phyloP scores from a whole-genome alignment of 306 rosid genomes.

The Delonix regia region DNA sequence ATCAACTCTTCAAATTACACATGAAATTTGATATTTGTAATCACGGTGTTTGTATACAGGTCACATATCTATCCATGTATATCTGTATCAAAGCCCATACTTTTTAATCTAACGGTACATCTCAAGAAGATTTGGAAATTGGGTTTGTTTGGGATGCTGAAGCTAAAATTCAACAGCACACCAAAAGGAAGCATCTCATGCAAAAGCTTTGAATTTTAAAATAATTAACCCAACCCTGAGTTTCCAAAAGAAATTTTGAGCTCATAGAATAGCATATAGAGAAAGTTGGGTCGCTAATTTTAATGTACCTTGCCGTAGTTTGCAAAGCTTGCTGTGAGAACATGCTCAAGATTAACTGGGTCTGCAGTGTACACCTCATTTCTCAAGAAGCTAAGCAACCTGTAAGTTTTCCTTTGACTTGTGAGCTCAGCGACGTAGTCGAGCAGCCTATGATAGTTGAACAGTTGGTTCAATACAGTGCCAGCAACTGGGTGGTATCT shows the following conservation, averaged over 20 bases:
- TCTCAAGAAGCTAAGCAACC: slow-evolving; percentile 54
- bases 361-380: slow-evolving; percentile 69
- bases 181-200: too few species aligned
- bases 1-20: too few species aligned
- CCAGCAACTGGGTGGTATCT: slow-evolving; percentile 50
- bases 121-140: too few species aligned
- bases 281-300: not conserved
- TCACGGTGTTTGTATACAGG: not conserved
- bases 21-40: too few species aligned
- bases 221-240: not conserved
- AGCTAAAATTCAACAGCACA: too few species aligned
- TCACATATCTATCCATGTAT: not conserved
- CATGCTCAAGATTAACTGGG: slow-evolving; percentile 62
- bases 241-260: not conserved
- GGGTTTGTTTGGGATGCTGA: too few species aligned
- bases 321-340: slow-evolving; percentile 54
- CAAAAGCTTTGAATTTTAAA: too few species aligned
- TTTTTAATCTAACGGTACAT: not conserved
- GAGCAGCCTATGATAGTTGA: slow-evolving; percentile 52
- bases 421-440: slow-evolving; percentile 67
- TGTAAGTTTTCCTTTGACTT: slow-evolving; percentile 50
- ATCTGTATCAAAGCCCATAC: too few species aligned
- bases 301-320: slow-evolving; percentile 68
- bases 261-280: not conserved
- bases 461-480: slow-evolving; percentile 23